Conservation (phyloP, 225 moss, liverwort and hornwort species). For the Neckera pumila region DNA sequence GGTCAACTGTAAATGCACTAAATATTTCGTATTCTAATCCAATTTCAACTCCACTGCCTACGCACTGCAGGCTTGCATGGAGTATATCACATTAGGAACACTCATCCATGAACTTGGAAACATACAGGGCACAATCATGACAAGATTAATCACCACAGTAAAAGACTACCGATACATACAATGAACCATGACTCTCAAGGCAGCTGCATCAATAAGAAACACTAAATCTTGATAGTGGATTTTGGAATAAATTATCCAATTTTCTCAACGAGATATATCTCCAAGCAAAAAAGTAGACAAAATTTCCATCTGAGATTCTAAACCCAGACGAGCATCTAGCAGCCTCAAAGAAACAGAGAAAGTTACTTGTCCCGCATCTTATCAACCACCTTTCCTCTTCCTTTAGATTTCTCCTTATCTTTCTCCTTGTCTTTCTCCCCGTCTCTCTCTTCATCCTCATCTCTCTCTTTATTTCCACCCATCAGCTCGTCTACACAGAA, state of each 20-base stretch:
- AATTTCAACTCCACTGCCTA: background rate
- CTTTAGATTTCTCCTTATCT: constrained; percentile 65
- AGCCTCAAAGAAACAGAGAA: background rate
- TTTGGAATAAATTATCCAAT: background rate
- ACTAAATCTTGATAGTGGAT: background rate
- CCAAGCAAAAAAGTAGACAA: background rate
- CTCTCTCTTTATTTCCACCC: constrained; percentile 88
- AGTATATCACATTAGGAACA: background rate
- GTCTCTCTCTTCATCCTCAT: constrained; percentile 82
- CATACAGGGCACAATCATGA: background rate
- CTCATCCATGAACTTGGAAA: background rate
- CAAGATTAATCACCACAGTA: background rate
- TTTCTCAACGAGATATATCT: background rate
- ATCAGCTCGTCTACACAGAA: constrained; percentile 96
- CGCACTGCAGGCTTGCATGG: background rate
- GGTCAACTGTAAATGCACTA: background rate
- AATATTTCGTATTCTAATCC: background rate
- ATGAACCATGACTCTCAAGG: background rate
- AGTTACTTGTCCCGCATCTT: constrained; percentile 27
- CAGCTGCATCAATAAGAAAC: background rate
- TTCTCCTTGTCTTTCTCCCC: constrained; percentile 78
- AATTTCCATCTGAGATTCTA: constrained; percentile 1
- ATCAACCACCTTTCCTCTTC: constrained; percentile 62
- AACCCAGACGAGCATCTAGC: background rate
- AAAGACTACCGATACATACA: background rate